Evolutionary conservation across 345 rosid genomes (phyloP).

Genomic region (Melastoma malabathricum): DNA sequence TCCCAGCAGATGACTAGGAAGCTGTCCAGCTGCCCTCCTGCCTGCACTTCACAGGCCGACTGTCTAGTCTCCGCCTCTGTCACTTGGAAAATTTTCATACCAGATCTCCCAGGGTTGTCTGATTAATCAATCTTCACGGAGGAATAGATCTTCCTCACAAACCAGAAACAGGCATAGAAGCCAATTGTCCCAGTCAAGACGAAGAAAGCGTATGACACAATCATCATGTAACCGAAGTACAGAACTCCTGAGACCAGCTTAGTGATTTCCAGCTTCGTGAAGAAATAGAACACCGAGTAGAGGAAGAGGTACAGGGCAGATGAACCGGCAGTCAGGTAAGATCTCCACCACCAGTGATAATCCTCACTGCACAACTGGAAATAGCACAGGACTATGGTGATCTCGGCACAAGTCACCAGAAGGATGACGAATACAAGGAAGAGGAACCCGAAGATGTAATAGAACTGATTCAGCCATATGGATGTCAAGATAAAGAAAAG

Average conservation of each 20-base stretch:
- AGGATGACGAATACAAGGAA: constrained; percentile 73
- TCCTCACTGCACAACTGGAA: constrained; percentile 94
- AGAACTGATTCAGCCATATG: constrained; percentile 84
- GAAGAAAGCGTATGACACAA: constrained; percentile 64
- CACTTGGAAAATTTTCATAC: too few relatives aligned
- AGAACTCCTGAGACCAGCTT: constrained; percentile 62
- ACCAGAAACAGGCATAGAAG: constrained; percentile 87
- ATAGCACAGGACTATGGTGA: constrained; percentile 81
- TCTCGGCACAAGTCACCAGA: constrained; percentile 76
- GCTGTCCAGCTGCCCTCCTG: too few relatives aligned
- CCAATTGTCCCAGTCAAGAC: constrained; percentile 75
- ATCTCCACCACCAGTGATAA: constrained; percentile 97
- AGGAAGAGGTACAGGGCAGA: constrained; percentile 82
- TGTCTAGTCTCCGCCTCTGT: too few relatives aligned
- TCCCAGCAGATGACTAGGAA: too few relatives aligned
- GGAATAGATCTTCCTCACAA: constrained; percentile 77
- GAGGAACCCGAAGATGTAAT: constrained; percentile 87
- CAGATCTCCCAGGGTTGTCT: constrained; percentile 7
- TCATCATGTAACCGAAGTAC: constrained; percentile 85
- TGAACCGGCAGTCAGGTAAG: constrained; percentile 80
- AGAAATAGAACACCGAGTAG: constrained; percentile 80
- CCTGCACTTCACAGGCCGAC: too few relatives aligned
- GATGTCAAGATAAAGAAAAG: constrained; percentile 91
- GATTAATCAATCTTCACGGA: constrained; percentile 63
- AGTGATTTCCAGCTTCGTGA: constrained; percentile 80